A percentile compares a stretch with the other conserved stretches of the same genome.
phyloP scores from a whole-genome alignment of 495 filamentous ascomycete species.

The Lasiosphaeriaceae sp. region DNA sequence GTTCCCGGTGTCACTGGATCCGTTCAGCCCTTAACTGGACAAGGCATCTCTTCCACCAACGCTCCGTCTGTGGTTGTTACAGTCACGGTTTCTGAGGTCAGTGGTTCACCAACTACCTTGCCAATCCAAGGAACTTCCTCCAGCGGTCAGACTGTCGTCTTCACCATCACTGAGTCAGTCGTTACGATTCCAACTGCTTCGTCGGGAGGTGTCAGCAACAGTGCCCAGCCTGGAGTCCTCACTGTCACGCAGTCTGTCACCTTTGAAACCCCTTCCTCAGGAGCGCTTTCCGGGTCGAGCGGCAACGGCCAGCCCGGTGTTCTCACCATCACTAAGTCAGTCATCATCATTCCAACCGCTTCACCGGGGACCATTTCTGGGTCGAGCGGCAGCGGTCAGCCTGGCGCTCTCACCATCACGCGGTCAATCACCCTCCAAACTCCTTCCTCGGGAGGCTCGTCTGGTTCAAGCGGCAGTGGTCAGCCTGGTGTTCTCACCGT shows the following conservation, averaged over 20 bases:
- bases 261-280: neutral
- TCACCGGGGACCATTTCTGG: neutral
- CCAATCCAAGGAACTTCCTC: too few species aligned
- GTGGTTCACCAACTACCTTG: neutral
- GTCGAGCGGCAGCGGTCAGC: neutral
- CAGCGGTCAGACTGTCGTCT: neutral
- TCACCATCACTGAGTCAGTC: slow-evolving; percentile 8
- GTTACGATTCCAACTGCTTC: neutral
- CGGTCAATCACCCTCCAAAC: neutral
- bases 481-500: neutral
- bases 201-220: neutral
- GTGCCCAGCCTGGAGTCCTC: neutral
- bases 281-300: neutral
- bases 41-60: too few species aligned
- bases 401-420: neutral
- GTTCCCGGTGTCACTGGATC: neutral
- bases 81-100: too few species aligned
- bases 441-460: neutral
- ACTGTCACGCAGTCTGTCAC: neutral
- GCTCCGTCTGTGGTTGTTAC: neutral
- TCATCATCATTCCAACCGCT: neutral
- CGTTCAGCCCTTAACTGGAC: too few species aligned
- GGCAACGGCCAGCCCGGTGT: neutral
- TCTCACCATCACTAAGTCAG: neutral
- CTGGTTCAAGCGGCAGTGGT: neutral